Conservation (phyloP, 2,329 filamentous ascomycete species). For the Colletotrichum orbiculare region DNA sequence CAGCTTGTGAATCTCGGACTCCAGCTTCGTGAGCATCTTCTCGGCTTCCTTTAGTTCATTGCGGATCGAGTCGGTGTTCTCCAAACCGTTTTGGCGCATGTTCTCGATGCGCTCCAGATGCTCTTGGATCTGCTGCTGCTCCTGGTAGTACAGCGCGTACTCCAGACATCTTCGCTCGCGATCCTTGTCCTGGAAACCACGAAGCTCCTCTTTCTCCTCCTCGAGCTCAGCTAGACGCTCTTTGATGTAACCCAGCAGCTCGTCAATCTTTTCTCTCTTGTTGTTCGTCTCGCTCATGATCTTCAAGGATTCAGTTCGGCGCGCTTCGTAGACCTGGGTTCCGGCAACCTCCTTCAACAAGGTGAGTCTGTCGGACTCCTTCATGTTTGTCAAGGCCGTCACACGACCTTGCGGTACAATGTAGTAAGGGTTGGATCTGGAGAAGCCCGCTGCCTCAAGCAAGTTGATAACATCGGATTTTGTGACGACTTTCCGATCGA, state of each 20-base stretch:
- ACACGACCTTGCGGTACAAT: conserved; percentile 98
- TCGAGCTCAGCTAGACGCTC: conserved; percentile 90
- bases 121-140: conserved; percentile 82
- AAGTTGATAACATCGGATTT: conserved; percentile 95
- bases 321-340: conserved; percentile 95
- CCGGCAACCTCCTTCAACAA: conserved; percentile 98
- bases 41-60: conserved; percentile 82
- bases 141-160: conserved; percentile 92
- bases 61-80: conserved; percentile 84
- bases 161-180: conserved; percentile 90
- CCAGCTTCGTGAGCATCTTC: conserved; percentile 79
- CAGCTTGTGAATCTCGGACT: conserved; percentile 81
- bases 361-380: conserved; percentile 89
- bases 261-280: conserved; percentile 94
- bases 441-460: conserved; percentile 95
- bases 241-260: conserved; percentile 90
- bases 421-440: conserved; percentile 97
- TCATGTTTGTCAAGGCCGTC: conserved; percentile 97
- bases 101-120: conserved; percentile 87
- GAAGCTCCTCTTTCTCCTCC: conserved; percentile 95
- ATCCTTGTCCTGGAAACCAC: conserved; percentile 94
- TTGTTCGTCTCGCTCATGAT: conserved; percentile 98
- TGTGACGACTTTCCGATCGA: conserved; percentile 96
- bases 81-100: conserved; percentile 82
- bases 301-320: conserved; percentile 90